Evolutionary conservation across 441 rosid species (phyloP).

Genomic region (Jatropha multifida): DNA sequence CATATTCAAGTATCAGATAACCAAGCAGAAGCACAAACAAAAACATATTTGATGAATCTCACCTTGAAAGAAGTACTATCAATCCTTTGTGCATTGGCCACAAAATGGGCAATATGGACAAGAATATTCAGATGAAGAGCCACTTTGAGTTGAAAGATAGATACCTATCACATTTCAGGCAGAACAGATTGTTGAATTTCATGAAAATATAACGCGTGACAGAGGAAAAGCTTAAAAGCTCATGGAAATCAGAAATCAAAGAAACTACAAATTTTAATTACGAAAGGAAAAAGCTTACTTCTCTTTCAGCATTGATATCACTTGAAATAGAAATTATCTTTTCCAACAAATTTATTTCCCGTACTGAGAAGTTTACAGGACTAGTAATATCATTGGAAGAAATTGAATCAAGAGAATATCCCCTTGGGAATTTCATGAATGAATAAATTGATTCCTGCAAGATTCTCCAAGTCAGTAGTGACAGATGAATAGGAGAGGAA

Average conservation of each 20-base stretch:
- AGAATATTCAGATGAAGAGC: constrained; percentile 59
- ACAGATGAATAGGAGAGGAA: background rate
- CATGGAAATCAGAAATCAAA: background rate
- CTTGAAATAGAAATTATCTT: constrained; percentile 56
- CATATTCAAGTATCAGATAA: constrained; percentile 31
- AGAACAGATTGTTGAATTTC: background rate
- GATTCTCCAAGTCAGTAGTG: constrained; percentile 27
- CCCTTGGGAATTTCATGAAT: constrained; percentile 85
- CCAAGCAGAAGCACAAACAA: background rate
- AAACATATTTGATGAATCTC: constrained; percentile 24
- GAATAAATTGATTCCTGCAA: constrained; percentile 73
- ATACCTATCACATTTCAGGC: constrained; percentile 36
- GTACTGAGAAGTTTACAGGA: constrained; percentile 42
- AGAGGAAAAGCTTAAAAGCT: background rate
- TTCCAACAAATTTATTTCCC: constrained; percentile 56
- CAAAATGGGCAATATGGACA: constrained; percentile 56
- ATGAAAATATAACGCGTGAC: background rate
- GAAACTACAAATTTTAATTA: background rate
- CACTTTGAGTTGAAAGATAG: constrained; percentile 57
- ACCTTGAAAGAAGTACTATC: constrained; percentile 72
- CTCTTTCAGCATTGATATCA: constrained; percentile 44
- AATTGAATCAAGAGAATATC: constrained; percentile 31
- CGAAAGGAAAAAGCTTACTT: constrained; percentile 29
- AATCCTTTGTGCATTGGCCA: constrained; percentile 57
- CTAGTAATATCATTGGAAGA: constrained; percentile 38